These are phyloP conservation scores for Cercospora sp. DNA, from an alignment of 2,329 filamentous ascomycete genomes.

Conservation along the genomic window DNA sequence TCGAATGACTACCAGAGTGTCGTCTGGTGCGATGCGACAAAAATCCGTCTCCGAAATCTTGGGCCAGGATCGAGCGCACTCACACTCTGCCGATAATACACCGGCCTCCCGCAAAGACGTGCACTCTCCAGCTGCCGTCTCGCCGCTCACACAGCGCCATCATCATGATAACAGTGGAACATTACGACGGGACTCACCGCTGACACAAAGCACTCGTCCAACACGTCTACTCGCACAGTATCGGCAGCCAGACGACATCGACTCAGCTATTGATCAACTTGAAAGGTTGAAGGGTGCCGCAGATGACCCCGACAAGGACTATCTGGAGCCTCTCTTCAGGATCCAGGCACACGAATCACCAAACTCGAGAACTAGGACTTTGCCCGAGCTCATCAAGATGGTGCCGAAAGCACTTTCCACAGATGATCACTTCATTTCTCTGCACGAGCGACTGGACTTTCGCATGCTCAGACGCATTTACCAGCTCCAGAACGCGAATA, in stretches of 20 bases:
- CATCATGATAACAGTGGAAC: constrained; percentile 33
- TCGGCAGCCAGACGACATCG: constrained; percentile 11
- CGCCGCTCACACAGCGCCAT: constrained; percentile 43
- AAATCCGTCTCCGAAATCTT: constrained; percentile 75
- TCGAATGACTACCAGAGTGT: constrained; percentile 67
- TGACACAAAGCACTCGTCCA: constrained; percentile 13
- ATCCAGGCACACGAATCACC: constrained; percentile 59
- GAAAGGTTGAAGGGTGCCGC: constrained; percentile 49
- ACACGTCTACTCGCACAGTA: constrained; percentile 15
- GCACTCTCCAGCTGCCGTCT: constrained; percentile 37
- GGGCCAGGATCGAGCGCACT: constrained; percentile 58
- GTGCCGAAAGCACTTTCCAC: constrained; percentile 91
- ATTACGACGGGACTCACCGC: neutral
- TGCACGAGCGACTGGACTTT: constrained; percentile 84
- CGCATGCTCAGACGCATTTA: constrained; percentile 85
- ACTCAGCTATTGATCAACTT: constrained; percentile 31
- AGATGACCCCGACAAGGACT: constrained; percentile 55
- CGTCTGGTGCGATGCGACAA: constrained; percentile 68
- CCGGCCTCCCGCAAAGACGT: constrained; percentile 13
- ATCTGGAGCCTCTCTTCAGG: constrained; percentile 63
- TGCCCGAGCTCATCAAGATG: constrained; percentile 74
- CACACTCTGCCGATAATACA: constrained; percentile 19
- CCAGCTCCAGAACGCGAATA: constrained; percentile 82
- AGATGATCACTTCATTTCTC: constrained; percentile 76
- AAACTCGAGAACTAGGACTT: constrained; percentile 50